Percentiles rank a stretch among this genome's conserved stretches.
Conservation (phyloP, 495 filamentous ascomycete genomes). For the Penicillium tannophilum region DNA sequence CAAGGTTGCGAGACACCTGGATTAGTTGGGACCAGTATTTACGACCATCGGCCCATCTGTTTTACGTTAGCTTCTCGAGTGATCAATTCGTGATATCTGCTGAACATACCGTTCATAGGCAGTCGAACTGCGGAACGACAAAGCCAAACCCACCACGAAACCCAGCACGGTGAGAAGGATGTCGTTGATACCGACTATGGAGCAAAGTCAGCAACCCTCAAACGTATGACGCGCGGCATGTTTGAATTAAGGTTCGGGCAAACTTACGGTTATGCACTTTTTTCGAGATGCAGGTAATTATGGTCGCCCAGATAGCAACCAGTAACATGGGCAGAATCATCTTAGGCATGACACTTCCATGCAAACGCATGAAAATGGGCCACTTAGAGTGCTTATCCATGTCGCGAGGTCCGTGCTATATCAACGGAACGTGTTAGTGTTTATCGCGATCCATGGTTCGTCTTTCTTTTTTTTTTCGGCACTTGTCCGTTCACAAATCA, state of each 20-base stretch:
- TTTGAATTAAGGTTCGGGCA: background rate
- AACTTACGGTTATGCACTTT: constrained; percentile 53
- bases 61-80: background rate
- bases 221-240: no score
- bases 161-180: constrained; percentile 81
- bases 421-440: background rate
- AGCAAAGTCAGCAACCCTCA: background rate
- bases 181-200: constrained; percentile 57
- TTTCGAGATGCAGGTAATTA: constrained; percentile 64
- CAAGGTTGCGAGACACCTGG: constrained; percentile 70
- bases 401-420: constrained; percentile 63
- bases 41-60: constrained; percentile 67
- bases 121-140: constrained; percentile 82
- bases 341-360: constrained; percentile 78
- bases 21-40: constrained; percentile 77
- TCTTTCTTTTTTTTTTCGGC: background rate
- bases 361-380: constrained; percentile 77
- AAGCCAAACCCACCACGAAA: constrained; percentile 84
- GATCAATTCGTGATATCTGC: no score
- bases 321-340: constrained; percentile 74
- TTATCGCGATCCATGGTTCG: background rate
- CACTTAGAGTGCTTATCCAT: constrained; percentile 80
- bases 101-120: constrained; percentile 72
- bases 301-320: constrained; percentile 68
- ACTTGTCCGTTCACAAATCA: background rate